Evolutionary conservation across 2,329 filamentous ascomycete genomes (phyloP), one percentile per base, ranked within the genome.

Genomic region (Arthrobotrys sphaeroides): DNA sequence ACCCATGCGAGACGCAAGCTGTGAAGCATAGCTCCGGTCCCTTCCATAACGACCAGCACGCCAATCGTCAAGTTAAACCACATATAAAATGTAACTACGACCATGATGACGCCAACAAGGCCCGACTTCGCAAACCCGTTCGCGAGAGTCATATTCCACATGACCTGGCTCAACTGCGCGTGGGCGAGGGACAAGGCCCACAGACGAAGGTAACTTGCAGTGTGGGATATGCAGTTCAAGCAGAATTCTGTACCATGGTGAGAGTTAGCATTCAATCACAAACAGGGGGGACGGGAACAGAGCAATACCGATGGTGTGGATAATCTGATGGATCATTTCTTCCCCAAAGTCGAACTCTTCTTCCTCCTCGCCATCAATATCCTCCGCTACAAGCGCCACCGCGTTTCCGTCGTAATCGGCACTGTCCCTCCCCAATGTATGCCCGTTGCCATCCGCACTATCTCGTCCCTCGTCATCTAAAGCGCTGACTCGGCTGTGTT

Each of bases 281-380:
- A 5, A 60, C 20, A n/a, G n/a, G 3, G 9, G n/a, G 2, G 5
- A 26, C n/a, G 6, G n/a, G n/a, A 31, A 55, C 28, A 5, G 10
- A 79, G 84, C 90, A 18, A 84, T 89, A 94, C 92, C 93, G 81
- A 98, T 98, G 16, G 94, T 98, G 85, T 98, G 96, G 81, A 99
- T 99, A 82, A 97, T 89, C 83, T 99, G 95, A 84, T 99, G 95
- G 81, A 99, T 99, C 93, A 99, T 97, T 78, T 93, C 88, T 83
- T 99, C 95, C 74, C 91, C 89, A 82, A 99, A 99, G 80, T 99
- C 95, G 82, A 99, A 99, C 82, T 99, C 95, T 81, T 95, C 94
- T 79, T 97, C 92, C 79, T 94, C 94, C 55, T 92, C 92, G 7
- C 45, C 88, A 49, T 83, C 85, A 78, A 96, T 88, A 81, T 95